Evolutionary conservation across 2,329 filamentous ascomycete genomes (phyloP).

Genomic region (Trichoderma brevicompactum): DNA sequence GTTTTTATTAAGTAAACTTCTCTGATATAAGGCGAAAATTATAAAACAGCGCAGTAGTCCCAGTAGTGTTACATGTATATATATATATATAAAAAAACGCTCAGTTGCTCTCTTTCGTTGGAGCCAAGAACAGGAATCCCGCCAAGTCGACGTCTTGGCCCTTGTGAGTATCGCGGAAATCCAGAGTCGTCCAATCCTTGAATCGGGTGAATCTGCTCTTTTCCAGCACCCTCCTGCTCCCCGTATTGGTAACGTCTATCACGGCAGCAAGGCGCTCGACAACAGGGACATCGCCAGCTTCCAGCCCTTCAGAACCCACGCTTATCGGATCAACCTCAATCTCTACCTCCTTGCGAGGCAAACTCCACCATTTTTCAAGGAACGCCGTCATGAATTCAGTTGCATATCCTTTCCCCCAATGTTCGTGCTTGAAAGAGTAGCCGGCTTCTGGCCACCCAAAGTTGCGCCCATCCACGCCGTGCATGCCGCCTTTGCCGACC

Average conservation of each 20-base stretch:
- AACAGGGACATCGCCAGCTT: not conserved
- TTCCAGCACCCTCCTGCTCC: slow-evolving; percentile 7
- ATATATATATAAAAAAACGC: not conserved
- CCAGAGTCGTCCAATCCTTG: not conserved
- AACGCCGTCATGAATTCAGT: slow-evolving; percentile 55
- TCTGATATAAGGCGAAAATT: too few relatives aligned
- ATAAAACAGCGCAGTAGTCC: too few relatives aligned
- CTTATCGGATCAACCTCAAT: slow-evolving; percentile 43
- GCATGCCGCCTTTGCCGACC: slow-evolving; percentile 20
- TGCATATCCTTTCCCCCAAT: slow-evolving; percentile 56
- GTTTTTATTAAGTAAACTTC: too few relatives aligned
- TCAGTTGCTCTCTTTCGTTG: not conserved
- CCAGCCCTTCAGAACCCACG: slow-evolving; percentile 30
- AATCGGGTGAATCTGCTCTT: not conserved
- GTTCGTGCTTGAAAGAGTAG: slow-evolving; percentile 53
- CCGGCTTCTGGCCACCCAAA: slow-evolving; percentile 58
- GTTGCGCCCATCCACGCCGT: not conserved
- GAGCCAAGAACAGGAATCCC: not conserved
- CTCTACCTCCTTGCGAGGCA: slow-evolving; percentile 47
- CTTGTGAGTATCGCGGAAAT: not conserved
- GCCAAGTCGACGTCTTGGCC: not conserved
- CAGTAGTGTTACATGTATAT: too few relatives aligned
- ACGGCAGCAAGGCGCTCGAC: not conserved
- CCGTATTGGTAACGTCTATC: not conserved
- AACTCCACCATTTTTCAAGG: slow-evolving; percentile 46